Conservation (phyloP, 1,284 basidiomycete genomes). For the Naganishia cerealis region DNA sequence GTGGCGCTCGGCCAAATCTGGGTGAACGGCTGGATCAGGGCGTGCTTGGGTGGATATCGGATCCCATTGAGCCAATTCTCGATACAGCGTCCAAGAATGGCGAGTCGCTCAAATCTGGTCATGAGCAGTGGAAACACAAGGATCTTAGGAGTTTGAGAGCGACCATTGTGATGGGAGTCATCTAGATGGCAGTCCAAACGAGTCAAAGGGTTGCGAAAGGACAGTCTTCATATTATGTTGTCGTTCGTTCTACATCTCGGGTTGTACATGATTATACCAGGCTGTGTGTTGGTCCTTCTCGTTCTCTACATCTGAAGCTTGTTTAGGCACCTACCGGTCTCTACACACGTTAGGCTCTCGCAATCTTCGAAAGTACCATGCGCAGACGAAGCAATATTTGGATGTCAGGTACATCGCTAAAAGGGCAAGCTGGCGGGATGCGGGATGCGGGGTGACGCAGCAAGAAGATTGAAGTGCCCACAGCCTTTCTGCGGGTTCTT, state of each 20-base stretch:
- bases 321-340: too few species aligned
- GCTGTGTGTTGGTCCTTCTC: too few species aligned
- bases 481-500: too few species aligned
- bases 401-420: too few species aligned
- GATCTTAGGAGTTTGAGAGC: constrained; percentile 64
- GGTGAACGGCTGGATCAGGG: constrained; percentile 57
- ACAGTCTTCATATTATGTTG: not conserved
- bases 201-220: not conserved
- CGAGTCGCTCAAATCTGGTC: constrained; percentile 34
- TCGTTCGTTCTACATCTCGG: not conserved
- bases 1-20: constrained; percentile 67
- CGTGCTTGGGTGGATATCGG: constrained; percentile 54
- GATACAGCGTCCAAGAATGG: not conserved
- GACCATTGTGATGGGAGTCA: constrained; percentile 70
- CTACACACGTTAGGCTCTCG: too few species aligned
- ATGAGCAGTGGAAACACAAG: constrained; percentile 38
- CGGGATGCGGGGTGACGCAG: too few species aligned
- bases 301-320: too few species aligned
- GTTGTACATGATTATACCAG: constrained; percentile 4
- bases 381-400: too few species aligned
- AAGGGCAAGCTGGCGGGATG: too few species aligned
- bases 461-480: too few species aligned
- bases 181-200: constrained; percentile 53
- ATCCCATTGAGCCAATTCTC: constrained; percentile 30
- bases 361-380: too few species aligned